Conservation (phyloP, 2,329 filamentous ascomycete genomes). For the Xylaria sp. region DNA sequence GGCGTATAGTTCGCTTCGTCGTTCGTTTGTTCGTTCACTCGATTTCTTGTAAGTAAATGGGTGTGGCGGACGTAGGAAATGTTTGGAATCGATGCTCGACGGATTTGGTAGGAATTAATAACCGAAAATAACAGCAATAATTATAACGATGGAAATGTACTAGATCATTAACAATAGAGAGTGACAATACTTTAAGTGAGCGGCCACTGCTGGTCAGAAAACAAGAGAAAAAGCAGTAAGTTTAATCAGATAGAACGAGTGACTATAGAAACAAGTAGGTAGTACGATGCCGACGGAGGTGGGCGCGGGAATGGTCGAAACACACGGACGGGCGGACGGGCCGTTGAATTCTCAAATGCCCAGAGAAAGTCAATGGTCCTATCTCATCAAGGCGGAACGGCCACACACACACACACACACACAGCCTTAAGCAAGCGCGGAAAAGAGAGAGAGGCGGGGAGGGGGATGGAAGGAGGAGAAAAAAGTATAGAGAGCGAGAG, state of each 20-base stretch:
- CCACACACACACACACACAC: slow-evolving; percentile 29
- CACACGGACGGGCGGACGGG: slow-evolving; percentile 39
- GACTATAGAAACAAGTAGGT: slow-evolving; percentile 13
- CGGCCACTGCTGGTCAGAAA: slow-evolving; percentile 5
- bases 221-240: slow-evolving; percentile 7
- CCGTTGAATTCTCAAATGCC: slow-evolving; percentile 42
- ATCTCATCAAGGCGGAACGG: slow-evolving; percentile 41
- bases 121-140: slow-evolving; percentile 11
- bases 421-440: slow-evolving; percentile 38
- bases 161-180: slow-evolving; percentile 24
- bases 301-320: slow-evolving; percentile 42
- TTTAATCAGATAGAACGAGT: slow-evolving; percentile 19
- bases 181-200: slow-evolving; percentile 26
- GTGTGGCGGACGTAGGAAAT: not conserved
- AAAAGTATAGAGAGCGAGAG: not conserved
- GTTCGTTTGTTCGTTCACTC: slow-evolving; percentile 10
- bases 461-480: slow-evolving; percentile 24
- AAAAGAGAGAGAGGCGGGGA: slow-evolving; percentile 33
- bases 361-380: slow-evolving; percentile 38
- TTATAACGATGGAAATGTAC: not conserved
- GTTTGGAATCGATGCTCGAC: not conserved
- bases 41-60: not conserved
- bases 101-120: not conserved
- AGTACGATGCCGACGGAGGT: slow-evolving; percentile 14
- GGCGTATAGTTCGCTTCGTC: not conserved